Base-by-base conservation (phyloP, 192 early-diverging fungal genomes). In the Podila horticola region DNA sequence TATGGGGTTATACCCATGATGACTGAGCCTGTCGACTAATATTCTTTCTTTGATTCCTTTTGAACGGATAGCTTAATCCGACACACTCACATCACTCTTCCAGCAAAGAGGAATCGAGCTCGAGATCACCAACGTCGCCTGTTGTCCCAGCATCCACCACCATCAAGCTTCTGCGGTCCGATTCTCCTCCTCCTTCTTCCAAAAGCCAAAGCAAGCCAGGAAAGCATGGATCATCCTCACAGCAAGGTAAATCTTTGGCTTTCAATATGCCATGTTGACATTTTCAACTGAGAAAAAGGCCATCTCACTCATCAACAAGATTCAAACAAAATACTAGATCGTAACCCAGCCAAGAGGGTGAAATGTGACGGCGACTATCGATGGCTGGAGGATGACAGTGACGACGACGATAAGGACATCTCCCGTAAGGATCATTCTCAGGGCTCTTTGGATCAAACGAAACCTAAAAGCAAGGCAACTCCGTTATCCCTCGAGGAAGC, bases 101-200 rank as follows among this genome's bases (percentile, higher is more conserved):
- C 12, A 55, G 17, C 17, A n/a, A 55, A 19, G 67, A 24, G 20
- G 72, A 74, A 5, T 12, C 58, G 19, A 20, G 24, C n/a, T 71
- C 69, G 12, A 61, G 70, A 28, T 79, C 75, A 26, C 75, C 75
- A 5, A 57, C 75, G 19, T 79, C 75, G 13, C 75, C 75, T 57
- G 19, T 38, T 4, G 24, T 72, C n/a, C 69, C 65, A 8, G 29
- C 75, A 5, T 79, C 75, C 0, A 68, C 59, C 22, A 72, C 70
- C 17, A 79, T 79, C 28, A 69, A 72, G 22, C 61, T 68, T 58
- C 29, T 79, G n/a, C 64, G 75, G 2, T 5, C 52, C 1, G n/a
- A 55, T 15, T 7, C 41, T 2, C 41, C 41, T 24, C 52, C 52
- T 55, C 20, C 41, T 24, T 22, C 51, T 55, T 2, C 22, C 52